phyloP scores from a whole-genome alignment of 495 filamentous ascomycete species.

The Glarea lozoyensis region DNA sequence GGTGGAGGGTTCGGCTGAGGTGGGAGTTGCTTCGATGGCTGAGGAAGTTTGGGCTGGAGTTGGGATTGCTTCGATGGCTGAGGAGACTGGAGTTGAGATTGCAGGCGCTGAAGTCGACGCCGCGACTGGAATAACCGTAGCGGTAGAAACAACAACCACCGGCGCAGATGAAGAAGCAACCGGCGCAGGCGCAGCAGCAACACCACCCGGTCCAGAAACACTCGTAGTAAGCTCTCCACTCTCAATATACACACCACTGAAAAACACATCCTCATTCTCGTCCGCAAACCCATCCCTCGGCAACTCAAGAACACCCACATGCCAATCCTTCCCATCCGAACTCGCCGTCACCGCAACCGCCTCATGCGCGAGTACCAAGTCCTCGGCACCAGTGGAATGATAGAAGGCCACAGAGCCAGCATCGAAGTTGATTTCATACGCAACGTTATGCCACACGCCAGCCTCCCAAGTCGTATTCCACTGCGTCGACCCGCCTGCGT shows the following conservation, averaged over 20 bases:
- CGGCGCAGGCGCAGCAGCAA: too few relatives aligned
- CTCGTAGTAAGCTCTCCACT: conserved; percentile 46
- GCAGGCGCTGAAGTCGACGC: too few relatives aligned
- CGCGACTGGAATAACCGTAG: neutral
- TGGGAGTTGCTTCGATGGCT: too few relatives aligned
- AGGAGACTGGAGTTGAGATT: too few relatives aligned
- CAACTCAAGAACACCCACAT: conserved; percentile 57
- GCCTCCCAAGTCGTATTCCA: conserved; percentile 22
- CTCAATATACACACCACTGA: conserved; percentile 62
- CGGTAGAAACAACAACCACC: neutral
- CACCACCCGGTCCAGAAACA: conserved; percentile 34
- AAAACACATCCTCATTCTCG: conserved; percentile 54
- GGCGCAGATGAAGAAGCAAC: neutral
- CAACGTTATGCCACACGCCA: conserved; percentile 61
- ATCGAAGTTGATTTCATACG: conserved; percentile 58
- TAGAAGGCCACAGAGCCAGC: conserved; percentile 52
- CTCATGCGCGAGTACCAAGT: conserved; percentile 43
- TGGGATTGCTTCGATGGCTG: too few relatives aligned
- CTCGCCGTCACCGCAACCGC: conserved; percentile 46
- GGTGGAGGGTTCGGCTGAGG: too few relatives aligned
- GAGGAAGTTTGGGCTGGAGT: too few relatives aligned
- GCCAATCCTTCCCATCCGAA: conserved; percentile 62
- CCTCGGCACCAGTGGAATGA: conserved; percentile 49
- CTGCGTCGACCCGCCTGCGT: neutral
- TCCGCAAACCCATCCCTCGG: conserved; percentile 44